Base-by-base conservation (phyloP, 192 early-diverging fungal species). In the Coemansia brasiliensis region DNA sequence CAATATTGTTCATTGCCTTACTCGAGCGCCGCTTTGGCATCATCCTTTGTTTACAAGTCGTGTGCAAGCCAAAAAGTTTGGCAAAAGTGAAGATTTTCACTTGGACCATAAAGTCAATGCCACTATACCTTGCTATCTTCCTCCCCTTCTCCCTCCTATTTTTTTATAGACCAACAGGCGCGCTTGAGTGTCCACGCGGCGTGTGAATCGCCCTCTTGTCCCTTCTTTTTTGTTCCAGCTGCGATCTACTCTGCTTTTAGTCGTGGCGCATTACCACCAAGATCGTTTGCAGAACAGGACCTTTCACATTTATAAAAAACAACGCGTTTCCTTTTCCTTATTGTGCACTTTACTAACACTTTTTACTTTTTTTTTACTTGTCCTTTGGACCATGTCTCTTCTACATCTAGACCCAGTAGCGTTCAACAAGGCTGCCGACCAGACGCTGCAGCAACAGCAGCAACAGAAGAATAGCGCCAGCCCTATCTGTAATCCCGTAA, bases 191-290 rank as follows among this genome's bases (percentile, higher is more conserved):
- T 18, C 39, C 18, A 43, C 24, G 17, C 41, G 40, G 42, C 43
- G 55, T 45, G 55, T 21, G 26, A 57, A 57, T 57, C 55, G 55
- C 55, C 29, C 42, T 12, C 40, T n/a, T 29, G 39, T 18, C 12
- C 55, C 41, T 57, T 43, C 49, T 35, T 51, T 51, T 51, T 27
- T 20, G 18, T 18, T n/a, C n/a, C n/a, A 26, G 49, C 42, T 56
- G 54, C 54, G 42, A 57, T 57, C 17, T 44, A 29, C 55, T 57
- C 24, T 57, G 21, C 41, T 57, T 57, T 22, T 57, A 29, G 26
- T 17, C 43, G 55, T 57, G 55, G 55, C 55, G 55, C 42, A 51
- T 51, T 51, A 29, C 49, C 26, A 51, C 49, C 49, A 35, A 51
- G 49, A 51, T 51, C 49, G n/a, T 18, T 32, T 32, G 49, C 49